A percentile compares a stretch with the other conserved stretches of the same genome.
Conservation (phyloP, 305 asterid species). For the Fraxinus platypoda region DNA sequence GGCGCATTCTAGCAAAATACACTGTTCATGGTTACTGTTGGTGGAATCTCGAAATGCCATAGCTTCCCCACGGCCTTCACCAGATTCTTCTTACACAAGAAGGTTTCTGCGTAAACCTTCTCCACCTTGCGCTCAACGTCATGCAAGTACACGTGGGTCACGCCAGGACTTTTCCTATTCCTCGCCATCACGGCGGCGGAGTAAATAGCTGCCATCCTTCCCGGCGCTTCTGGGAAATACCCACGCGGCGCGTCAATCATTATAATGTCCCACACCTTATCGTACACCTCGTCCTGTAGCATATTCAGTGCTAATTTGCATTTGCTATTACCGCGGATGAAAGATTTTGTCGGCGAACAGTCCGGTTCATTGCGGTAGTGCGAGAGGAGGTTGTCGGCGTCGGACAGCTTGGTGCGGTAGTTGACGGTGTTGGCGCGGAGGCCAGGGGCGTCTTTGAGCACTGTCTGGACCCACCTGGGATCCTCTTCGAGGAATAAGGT, state of each 20-base stretch:
- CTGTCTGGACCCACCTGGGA: slow-evolving; percentile 62
- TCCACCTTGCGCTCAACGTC: slow-evolving; percentile 78
- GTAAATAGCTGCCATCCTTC: slow-evolving; percentile 81
- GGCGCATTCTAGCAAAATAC: slow-evolving; percentile 55
- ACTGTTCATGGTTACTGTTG: slow-evolving; percentile 23
- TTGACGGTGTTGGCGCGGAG: slow-evolving; percentile 56
- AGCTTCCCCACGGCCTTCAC: slow-evolving; percentile 59
- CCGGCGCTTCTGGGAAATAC: slow-evolving; percentile 74
- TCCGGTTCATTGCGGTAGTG: slow-evolving; percentile 44
- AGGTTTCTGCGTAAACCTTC: slow-evolving; percentile 57
- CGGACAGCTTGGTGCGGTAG: slow-evolving; percentile 58
- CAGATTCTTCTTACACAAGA: slow-evolving; percentile 58
- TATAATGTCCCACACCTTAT: slow-evolving; percentile 75
- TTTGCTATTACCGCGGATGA: slow-evolving; percentile 52
- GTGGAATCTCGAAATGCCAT: slow-evolving; percentile 73
- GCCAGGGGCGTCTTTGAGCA: slow-evolving; percentile 55
- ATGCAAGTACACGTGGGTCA: slow-evolving; percentile 71
- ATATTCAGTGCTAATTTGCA: slow-evolving; percentile 69
- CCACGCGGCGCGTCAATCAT: slow-evolving; percentile 92
- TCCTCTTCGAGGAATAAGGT: slow-evolving; percentile 77
- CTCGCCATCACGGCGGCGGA: slow-evolving; percentile 85
- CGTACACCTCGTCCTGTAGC: slow-evolving; percentile 61
- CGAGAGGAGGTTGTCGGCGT: slow-evolving; percentile 46
- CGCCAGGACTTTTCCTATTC: slow-evolving; percentile 55
- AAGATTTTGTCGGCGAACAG: slow-evolving; percentile 42